Conservation (phyloP, 805 yeast genomes). For the Tetrapisispora nanseiensis region DNA sequence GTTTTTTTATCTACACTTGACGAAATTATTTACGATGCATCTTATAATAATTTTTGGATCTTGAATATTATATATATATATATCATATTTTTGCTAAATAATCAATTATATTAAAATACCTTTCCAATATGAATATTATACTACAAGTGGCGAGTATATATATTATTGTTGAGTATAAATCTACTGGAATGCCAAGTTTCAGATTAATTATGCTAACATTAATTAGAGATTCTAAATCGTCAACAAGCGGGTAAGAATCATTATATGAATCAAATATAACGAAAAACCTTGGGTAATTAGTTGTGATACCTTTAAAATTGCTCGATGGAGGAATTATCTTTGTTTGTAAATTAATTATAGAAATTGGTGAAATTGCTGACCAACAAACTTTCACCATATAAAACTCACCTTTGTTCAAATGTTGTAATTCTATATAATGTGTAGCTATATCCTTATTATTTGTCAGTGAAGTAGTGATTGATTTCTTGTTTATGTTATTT, state of each 20-base stretch:
- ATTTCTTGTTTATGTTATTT: background rate
- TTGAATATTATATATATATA: background rate
- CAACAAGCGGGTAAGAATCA: conserved; percentile 16
- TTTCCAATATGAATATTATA: background rate
- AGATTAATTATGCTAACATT: conserved; percentile 15
- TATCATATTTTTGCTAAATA: background rate
- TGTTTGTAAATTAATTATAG: conserved; percentile 8
- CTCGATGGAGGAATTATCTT: background rate
- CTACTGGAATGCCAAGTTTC: conserved; percentile 20
- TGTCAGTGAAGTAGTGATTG: background rate
- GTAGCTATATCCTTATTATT: background rate
- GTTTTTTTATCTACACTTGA: background rate
- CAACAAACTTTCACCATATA: conserved; percentile 24
- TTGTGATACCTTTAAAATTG: background rate
- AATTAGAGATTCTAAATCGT: conserved; percentile 9
- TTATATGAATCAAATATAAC: conserved; percentile 7
- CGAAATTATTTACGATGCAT: background rate
- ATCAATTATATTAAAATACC: background rate
- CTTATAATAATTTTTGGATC: too few relatives aligned
- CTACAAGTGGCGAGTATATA: background rate
- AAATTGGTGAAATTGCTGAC: conserved; percentile 25
- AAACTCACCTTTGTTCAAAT: conserved; percentile 9
- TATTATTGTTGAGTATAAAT: conserved; percentile 8
- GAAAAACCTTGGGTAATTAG: conserved; percentile 10
- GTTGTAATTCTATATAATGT: conserved; percentile 10